phyloP scores from a whole-genome alignment of 1,284 basidiomycete species.

The Entoloma clypeatum region DNA sequence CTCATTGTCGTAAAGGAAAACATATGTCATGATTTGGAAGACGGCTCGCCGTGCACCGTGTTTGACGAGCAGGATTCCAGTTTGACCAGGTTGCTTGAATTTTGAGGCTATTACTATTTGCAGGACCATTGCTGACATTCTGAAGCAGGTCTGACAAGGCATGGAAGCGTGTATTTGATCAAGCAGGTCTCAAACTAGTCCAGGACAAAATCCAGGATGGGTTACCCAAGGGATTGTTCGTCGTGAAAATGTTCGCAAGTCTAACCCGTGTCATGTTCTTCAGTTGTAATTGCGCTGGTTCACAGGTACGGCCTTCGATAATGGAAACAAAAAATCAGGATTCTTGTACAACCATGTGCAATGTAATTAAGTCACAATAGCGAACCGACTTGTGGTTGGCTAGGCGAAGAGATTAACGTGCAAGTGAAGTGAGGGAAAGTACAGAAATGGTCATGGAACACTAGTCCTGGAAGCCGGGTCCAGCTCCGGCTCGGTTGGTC shows the following conservation, averaged over 20 bases:
- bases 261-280: too few relatives aligned
- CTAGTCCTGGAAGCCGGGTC: conserved; percentile 12
- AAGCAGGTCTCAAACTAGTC: conserved; percentile 66
- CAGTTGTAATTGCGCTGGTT: conserved; percentile 7
- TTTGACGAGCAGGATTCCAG: conserved; percentile 89
- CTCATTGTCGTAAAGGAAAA: conserved; percentile 92
- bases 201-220: conserved; percentile 74
- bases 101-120: neutral
- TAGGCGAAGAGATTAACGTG: neutral
- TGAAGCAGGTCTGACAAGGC: conserved; percentile 74
- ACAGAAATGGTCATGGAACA: neutral
- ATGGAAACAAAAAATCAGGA: conserved; percentile 1
- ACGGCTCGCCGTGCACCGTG: conserved; percentile 51
- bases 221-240: conserved; percentile 75
- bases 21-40: conserved; percentile 59
- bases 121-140: conserved; percentile 5
- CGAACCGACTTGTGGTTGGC: neutral
- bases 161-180: conserved; percentile 72
- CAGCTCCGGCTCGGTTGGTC: conserved; percentile 23
- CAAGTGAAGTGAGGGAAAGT: neutral
- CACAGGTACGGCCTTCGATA: conserved; percentile 50
- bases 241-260: conserved; percentile 73
- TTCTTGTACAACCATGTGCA: conserved; percentile 17
- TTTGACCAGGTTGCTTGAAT: conserved; percentile 64
- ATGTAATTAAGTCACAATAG: neutral